These are phyloP conservation scores for Astrothelium macrocarpum DNA, from an alignment of 495 filamentous ascomycete genomes.

Conservation along the genomic window DNA sequence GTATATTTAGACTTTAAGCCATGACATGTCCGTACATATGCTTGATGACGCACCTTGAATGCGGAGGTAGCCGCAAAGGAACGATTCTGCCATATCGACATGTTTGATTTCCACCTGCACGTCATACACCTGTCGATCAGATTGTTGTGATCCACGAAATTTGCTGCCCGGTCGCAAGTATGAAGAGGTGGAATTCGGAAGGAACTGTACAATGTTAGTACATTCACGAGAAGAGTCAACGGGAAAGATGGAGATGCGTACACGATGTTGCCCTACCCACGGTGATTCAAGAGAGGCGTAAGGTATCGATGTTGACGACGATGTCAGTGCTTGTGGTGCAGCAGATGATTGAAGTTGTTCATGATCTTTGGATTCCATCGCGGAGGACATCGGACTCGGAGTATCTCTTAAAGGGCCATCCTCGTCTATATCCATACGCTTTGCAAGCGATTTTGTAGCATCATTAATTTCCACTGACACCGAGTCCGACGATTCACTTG, in stretches of 20 bases:
- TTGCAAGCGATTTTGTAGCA: constrained; percentile 11
- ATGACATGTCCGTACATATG: background rate
- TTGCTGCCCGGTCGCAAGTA: constrained; percentile 80
- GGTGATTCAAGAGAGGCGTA: background rate
- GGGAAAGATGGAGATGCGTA: background rate
- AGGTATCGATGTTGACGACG: constrained; percentile 5
- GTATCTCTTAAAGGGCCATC: constrained; percentile 25
- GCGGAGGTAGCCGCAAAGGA: constrained; percentile 87
- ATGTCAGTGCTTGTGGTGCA: constrained; percentile 13
- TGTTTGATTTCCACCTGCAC: constrained; percentile 96
- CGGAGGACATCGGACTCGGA: constrained; percentile 21
- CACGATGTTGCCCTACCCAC: constrained; percentile 11
- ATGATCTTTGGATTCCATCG: background rate
- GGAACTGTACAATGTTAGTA: constrained; percentile 36
- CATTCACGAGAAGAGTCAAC: constrained; percentile 17
- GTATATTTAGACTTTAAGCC: constrained; percentile 16
- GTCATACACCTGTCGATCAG: constrained; percentile 81
- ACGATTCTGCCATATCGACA: constrained; percentile 90
- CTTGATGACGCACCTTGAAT: constrained; percentile 70
- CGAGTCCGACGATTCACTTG: constrained; percentile 7
- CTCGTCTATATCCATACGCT: constrained; percentile 18
- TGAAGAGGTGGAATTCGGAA: constrained; percentile 60
- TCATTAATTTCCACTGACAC: constrained; percentile 6
- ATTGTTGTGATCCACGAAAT: constrained; percentile 85
- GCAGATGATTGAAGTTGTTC: constrained; percentile 8